These are phyloP conservation scores for Trichoderma sp. DNA, from an alignment of 2,329 filamentous ascomycete species.

Conservation along the genomic window DNA sequence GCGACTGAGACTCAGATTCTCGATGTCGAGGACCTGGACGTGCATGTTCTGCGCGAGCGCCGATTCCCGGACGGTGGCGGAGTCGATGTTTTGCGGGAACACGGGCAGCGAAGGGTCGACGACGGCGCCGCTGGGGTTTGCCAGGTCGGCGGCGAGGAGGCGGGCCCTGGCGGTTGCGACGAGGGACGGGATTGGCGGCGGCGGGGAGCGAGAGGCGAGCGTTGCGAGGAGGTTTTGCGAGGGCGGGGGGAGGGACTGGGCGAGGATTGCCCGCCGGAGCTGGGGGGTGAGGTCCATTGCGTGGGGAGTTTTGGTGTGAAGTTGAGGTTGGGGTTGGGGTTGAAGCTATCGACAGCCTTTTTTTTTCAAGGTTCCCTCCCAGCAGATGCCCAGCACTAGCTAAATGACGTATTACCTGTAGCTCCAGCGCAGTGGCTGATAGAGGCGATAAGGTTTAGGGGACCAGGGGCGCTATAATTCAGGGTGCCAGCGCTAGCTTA, in stretches of 20 bases:
- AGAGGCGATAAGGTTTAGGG: neutral
- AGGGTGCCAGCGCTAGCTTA: slow-evolving; percentile 18
- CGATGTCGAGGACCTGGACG: slow-evolving; percentile 81
- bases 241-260: slow-evolving; percentile 52
- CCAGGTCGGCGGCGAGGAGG: slow-evolving; percentile 74
- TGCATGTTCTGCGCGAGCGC: slow-evolving; percentile 60
- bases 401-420: slow-evolving; percentile 10
- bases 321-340: neutral
- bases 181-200: slow-evolving; percentile 65
- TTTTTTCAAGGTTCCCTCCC: too few species aligned
- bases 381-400: too few species aligned
- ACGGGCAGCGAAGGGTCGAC: slow-evolving; percentile 41
- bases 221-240: slow-evolving; percentile 59
- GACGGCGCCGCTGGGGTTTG: slow-evolving; percentile 35
- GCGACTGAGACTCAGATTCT: slow-evolving; percentile 74
- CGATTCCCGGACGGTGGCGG: slow-evolving; percentile 52
- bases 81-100: slow-evolving; percentile 54
- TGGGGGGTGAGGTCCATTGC: slow-evolving; percentile 26
- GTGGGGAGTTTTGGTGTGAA: too few species aligned
- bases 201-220: slow-evolving; percentile 54
- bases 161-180: slow-evolving; percentile 78
- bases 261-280: slow-evolving; percentile 44
- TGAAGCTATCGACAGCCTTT: neutral
- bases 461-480: slow-evolving; percentile 19
- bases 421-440: neutral